Percentiles rank a stretch among this genome's conserved stretches.
These are phyloP conservation scores for Besnoitia besnoiti DNA, from an alignment of 169 alveolate genomes.

Conservation along the genomic window DNA sequence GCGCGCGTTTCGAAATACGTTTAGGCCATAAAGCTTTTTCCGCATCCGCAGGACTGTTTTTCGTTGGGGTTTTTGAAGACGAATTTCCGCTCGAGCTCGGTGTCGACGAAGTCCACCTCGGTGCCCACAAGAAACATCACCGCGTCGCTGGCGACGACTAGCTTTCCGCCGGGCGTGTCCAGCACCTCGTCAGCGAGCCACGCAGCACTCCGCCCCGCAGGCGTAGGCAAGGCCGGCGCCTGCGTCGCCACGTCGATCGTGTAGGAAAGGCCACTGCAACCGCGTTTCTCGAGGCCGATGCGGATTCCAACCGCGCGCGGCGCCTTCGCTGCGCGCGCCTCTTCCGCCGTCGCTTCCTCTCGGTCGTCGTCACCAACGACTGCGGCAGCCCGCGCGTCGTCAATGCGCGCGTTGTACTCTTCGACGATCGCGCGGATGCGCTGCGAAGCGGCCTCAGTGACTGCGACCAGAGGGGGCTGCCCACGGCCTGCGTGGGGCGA, in stretches of 20 bases:
- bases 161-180: conserved; percentile 38
- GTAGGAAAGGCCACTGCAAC: conserved; percentile 71
- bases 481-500: neutral
- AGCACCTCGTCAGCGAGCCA: conserved; percentile 61
- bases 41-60: conserved; percentile 68
- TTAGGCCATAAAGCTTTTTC: conserved; percentile 67
- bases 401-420: conserved; percentile 39
- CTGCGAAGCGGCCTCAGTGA: conserved; percentile 50
- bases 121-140: conserved; percentile 70
- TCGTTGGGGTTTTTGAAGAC: conserved; percentile 66
- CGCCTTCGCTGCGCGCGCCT: neutral
- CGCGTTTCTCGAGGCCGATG: conserved; percentile 61
- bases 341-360: neutral
- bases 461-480: conserved; percentile 59
- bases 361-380: neutral
- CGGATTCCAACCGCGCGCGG: conserved; percentile 62
- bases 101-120: conserved; percentile 65
- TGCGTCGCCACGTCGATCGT: conserved; percentile 46
- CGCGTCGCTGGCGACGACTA: conserved; percentile 63
- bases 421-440: conserved; percentile 41
- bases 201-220: neutral
- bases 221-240: neutral
- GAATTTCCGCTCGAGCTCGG: conserved; percentile 59
- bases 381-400: neutral
- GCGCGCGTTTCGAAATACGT: no score